These are phyloP conservation scores for Pseudocercospora pini-densiflorae DNA, from an alignment of 2,329 filamentous ascomycete genomes.

Conservation along the genomic window DNA sequence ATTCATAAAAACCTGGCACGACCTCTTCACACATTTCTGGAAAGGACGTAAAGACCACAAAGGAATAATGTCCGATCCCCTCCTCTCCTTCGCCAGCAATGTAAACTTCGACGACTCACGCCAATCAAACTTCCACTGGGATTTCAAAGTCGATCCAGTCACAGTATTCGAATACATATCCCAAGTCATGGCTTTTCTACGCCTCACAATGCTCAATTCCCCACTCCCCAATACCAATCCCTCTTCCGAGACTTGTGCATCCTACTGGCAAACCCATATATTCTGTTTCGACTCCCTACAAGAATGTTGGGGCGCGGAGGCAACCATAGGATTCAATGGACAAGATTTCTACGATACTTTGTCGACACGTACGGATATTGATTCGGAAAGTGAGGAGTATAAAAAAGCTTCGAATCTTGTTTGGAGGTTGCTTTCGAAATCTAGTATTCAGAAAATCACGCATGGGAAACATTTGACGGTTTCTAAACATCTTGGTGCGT, in stretches of 20 bases:
- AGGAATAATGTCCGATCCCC: constrained; percentile 22
- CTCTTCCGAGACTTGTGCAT: neutral
- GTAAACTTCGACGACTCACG: constrained; percentile 16
- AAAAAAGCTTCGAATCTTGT: constrained; percentile 24
- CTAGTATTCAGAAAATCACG: constrained; percentile 37
- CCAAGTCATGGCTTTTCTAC: constrained; percentile 25
- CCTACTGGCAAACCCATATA: constrained; percentile 24
- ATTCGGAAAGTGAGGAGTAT: constrained; percentile 5
- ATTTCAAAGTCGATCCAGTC: constrained; percentile 20
- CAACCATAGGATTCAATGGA: constrained; percentile 24
- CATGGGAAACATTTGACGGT: constrained; percentile 37
- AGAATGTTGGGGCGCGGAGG: constrained; percentile 26
- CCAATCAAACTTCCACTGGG: constrained; percentile 25
- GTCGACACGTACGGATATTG: neutral
- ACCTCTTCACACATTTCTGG: constrained; percentile 20
- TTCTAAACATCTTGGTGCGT: constrained; percentile 29
- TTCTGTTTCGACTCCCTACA: constrained; percentile 23
- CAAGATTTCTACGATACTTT: constrained; percentile 14
- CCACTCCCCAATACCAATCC: constrained; percentile 1
- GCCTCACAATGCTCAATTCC: constrained; percentile 21
- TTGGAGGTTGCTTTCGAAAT: constrained; percentile 33
- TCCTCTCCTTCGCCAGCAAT: constrained; percentile 18
- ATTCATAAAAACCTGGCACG: constrained; percentile 39
- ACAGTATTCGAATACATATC: constrained; percentile 25
- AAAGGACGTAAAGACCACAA: constrained; percentile 16